A percentile compares a stretch with the other conserved stretches of the same genome.
Evolutionary conservation across 768 basidiomycete genomes (phyloP).

Genomic region (Lactarius tabidus): DNA sequence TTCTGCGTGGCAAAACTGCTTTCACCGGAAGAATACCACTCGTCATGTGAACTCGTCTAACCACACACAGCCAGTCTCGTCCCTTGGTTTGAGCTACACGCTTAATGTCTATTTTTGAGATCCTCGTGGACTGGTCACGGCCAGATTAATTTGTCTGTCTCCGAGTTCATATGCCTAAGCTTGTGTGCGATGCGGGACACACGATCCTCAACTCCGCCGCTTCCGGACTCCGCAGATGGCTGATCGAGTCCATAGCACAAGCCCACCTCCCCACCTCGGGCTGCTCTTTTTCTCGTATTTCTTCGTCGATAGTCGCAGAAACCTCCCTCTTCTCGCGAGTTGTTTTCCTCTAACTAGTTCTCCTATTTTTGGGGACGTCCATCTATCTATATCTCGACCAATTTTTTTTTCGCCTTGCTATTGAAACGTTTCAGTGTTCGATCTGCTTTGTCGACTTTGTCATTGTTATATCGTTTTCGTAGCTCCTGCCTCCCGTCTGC

Average conservation of each 20-base stretch:
- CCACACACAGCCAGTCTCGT: constrained; percentile 7
- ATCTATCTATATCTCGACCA: constrained; percentile 31
- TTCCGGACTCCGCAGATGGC: constrained; percentile 27
- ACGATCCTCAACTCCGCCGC: constrained; percentile 25
- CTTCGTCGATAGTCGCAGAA: constrained; percentile 22
- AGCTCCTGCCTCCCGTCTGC: constrained; percentile 32
- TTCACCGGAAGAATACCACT: not conserved
- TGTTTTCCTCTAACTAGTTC: constrained; percentile 10
- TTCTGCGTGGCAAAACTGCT: not conserved
- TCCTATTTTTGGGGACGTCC: constrained; percentile 21
- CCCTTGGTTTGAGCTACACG: not conserved
- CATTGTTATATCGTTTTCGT: constrained; percentile 33
- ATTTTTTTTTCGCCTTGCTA: constrained; percentile 32
- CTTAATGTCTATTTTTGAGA: constrained; percentile 11
- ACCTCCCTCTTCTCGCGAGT: not conserved
- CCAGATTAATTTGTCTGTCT: constrained; percentile 17
- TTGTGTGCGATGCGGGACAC: constrained; percentile 12
- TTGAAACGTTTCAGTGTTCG: constrained; percentile 33
- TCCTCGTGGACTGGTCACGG: constrained; percentile 15
- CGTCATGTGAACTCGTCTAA: not conserved
- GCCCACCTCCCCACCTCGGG: constrained; percentile 31
- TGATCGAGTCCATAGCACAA: constrained; percentile 20
- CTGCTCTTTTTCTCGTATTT: constrained; percentile 29
- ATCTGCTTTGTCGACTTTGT: constrained; percentile 32
- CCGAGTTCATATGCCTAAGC: constrained; percentile 7